These are phyloP conservation scores for Fusarium redolens DNA, from an alignment of 2,329 filamentous ascomycete genomes.

Conservation along the genomic window DNA sequence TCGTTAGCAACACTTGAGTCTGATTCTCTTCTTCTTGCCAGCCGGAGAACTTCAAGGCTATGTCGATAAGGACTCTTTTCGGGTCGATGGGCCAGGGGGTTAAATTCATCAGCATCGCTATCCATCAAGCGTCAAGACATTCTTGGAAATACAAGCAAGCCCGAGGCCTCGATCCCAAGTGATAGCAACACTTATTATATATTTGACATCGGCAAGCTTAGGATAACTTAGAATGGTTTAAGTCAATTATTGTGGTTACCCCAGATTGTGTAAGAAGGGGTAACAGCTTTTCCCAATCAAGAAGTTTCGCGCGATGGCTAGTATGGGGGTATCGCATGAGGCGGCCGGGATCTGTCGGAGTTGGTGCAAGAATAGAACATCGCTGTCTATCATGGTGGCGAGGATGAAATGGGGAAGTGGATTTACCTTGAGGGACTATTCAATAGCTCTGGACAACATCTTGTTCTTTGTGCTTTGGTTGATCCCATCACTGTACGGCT, in stretches of 20 bases:
- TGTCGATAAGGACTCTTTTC: too few species aligned
- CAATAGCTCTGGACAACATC: neutral
- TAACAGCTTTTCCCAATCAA: neutral
- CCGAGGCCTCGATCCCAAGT: too few species aligned
- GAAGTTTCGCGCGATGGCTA: conserved; percentile 4
- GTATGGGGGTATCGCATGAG: neutral
- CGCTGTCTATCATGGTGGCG: conserved; percentile 24
- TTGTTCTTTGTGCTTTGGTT: neutral
- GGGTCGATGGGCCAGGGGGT: too few species aligned
- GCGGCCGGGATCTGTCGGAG: conserved; percentile 10
- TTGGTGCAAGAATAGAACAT: neutral
- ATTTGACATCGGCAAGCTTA: too few species aligned
- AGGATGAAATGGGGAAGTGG: conserved; percentile 5
- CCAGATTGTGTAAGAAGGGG: neutral
- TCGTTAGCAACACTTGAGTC: too few species aligned
- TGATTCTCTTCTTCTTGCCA: too few species aligned
- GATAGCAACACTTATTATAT: too few species aligned
- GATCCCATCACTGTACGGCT: neutral
- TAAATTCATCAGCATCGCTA: too few species aligned
- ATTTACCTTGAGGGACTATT: neutral
- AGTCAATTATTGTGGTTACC: neutral
- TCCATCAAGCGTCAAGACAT: too few species aligned
- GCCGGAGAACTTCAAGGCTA: too few species aligned
- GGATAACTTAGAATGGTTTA: too few species aligned
- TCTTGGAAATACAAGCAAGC: too few species aligned